These are phyloP conservation scores for Citrus trifoliata DNA, from an alignment of 345 rosid genomes.

Conservation along the genomic window DNA sequence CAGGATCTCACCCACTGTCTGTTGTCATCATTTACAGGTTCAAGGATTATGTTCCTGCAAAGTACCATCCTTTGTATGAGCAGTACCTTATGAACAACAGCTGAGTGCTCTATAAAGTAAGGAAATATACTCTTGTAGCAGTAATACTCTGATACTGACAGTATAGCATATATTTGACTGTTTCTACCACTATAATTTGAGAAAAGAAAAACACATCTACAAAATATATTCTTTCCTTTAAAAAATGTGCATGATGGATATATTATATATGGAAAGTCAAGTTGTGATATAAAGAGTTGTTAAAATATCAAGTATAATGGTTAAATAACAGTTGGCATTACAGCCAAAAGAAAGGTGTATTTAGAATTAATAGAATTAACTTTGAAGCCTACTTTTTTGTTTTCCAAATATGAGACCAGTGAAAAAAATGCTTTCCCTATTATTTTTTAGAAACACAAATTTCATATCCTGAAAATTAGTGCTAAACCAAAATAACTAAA, in stretches of 20 bases:
- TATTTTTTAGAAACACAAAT: too few species aligned
- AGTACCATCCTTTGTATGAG: slow-evolving; percentile 63
- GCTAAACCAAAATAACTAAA: too few species aligned
- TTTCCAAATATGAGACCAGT: not conserved
- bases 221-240: not conserved
- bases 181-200: not conserved
- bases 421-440: too few species aligned
- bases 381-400: too few species aligned
- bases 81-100: slow-evolving; percentile 48
- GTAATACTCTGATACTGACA: not conserved
- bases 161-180: not conserved
- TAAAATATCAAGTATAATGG: not conserved
- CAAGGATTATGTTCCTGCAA: slow-evolving; percentile 77
- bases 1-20: not conserved
- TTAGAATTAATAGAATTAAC: too few species aligned
- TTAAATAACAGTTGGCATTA: not conserved
- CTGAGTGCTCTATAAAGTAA: slow-evolving; percentile 24
- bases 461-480: not conserved
- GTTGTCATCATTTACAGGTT: slow-evolving; percentile 44
- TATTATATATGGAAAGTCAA: not conserved
- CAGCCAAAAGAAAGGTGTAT: not conserved
- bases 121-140: slow-evolving; percentile 6
- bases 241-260: not conserved
- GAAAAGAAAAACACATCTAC: not conserved
- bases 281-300: not conserved